Evolutionary conservation across 306 rosid species (phyloP), one percentile per base, ranked within the genome.

Genomic region (Cucurbita argyrosperma): DNA sequence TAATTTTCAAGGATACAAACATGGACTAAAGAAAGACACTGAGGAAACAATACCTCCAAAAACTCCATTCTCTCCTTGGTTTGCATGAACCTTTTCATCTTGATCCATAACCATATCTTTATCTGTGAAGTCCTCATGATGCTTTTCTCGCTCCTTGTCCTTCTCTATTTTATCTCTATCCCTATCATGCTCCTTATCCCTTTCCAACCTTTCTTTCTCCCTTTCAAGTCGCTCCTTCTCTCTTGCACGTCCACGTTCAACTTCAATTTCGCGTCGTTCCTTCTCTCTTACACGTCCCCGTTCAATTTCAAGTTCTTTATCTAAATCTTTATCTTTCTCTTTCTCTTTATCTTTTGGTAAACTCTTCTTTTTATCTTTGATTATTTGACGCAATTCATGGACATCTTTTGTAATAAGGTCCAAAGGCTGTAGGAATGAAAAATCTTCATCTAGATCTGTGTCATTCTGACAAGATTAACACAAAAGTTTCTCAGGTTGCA

Each of bases 321-420:
- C 97, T 43, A 74, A 52, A 62, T 84, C 94, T 72, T 80, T 80
- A 55, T 78, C 80, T 76, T 85, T 90, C 73, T 80, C 83, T 82
- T 77, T 82, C 73, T 80, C 83, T 82, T 77, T 82, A 15, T 94
- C 96, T 82, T 87, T 94, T 45, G 61, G 88, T 75, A 69, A 74
- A 81, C 69, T 84, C 83, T 82, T 89, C 82, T 80, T 86, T 78
- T 88, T 86, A 47, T 94, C 97, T 78, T 75, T 89, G 30, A 94
- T 80, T 81, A 91, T 79, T 87, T 88, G 89, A 79, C 92, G 77
- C 53, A 94, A 85, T 81, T 94, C 90, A 74, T 83, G 73, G 66
- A 91, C 91, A 87, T 87, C 92, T 82, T 90, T 94, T 30, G 97
- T 91, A 80, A 94, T 90, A 68, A 94, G 94, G 84, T 94, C 99